Percentiles rank a stretch among this genome's conserved stretches.
Conservation (phyloP, 805 yeast species). For the Starmerella bombi region DNA sequence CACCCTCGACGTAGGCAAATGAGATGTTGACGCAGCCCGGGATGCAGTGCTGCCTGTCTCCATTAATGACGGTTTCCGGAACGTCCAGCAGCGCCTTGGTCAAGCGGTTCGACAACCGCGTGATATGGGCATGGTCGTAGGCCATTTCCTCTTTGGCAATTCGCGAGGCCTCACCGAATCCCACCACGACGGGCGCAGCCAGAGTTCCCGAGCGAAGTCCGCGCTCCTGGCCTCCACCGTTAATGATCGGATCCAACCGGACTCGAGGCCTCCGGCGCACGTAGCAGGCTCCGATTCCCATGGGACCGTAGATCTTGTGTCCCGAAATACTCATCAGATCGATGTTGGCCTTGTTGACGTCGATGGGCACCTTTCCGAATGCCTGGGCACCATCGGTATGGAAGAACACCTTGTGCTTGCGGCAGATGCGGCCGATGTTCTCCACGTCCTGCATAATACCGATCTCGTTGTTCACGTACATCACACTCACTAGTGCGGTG, state of each 20-base stretch:
- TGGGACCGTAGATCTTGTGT: constrained; percentile 95
- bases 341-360: constrained; percentile 85
- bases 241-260: constrained; percentile 83
- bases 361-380: constrained; percentile 81
- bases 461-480: constrained; percentile 97
- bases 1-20: constrained; percentile 96
- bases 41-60: constrained; percentile 60
- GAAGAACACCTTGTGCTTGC: constrained; percentile 80
- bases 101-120: constrained; percentile 57
- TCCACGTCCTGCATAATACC: constrained; percentile 95
- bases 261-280: constrained; percentile 98
- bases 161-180: constrained; percentile 95
- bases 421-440: constrained; percentile 81
- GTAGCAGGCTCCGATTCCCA: constrained; percentile 90
- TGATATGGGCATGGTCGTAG: constrained; percentile 60
- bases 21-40: constrained; percentile 95
- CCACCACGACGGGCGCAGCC: constrained; percentile 91
- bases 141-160: constrained; percentile 60
- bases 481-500: constrained; percentile 77
- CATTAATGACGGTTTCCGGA: constrained; percentile 84
- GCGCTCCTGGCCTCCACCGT: constrained; percentile 99
- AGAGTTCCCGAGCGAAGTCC: constrained; percentile 94
- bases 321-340: constrained; percentile 89
- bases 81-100: constrained; percentile 58
- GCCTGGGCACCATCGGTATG: constrained; percentile 98